Percentiles rank a stretch among this genome's conserved stretches.
Evolutionary conservation across 78 protist species (phyloP).

Genomic region (Creolimax fragrantissima): DNA sequence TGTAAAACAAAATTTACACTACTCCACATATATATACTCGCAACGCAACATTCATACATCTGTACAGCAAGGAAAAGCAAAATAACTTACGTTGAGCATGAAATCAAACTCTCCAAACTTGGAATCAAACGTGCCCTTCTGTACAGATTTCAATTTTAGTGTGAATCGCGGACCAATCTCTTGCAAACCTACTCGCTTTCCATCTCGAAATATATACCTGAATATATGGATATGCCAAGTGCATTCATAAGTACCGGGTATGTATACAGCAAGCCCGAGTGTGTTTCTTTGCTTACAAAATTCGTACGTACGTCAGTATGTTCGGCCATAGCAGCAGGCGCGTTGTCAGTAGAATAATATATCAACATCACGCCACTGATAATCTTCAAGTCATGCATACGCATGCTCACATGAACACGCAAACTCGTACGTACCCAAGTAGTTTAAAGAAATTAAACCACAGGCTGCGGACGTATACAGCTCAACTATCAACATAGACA

Average conservation of each 20-base stretch:
- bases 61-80: background rate
- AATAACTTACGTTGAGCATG: background rate
- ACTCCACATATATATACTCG: background rate
- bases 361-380: too few relatives aligned
- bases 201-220: slow-evolving; percentile 45
- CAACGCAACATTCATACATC: background rate
- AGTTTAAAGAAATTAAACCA: too few relatives aligned
- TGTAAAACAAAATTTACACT: background rate
- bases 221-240: background rate
- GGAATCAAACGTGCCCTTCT: slow-evolving; percentile 87
- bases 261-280: background rate
- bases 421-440: too few relatives aligned
- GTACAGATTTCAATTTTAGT: slow-evolving; percentile 77
- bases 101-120: slow-evolving; percentile 74
- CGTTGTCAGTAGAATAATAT: too few relatives aligned
- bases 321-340: too few relatives aligned
- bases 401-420: too few relatives aligned
- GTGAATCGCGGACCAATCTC: slow-evolving; percentile 98
- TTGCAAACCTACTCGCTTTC: slow-evolving; percentile 60
- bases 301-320: background rate
- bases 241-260: background rate
- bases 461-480: too few relatives aligned
- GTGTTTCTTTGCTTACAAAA: background rate
- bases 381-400: too few relatives aligned
- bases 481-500: too few relatives aligned